phyloP scores from a whole-genome alignment of 768 basidiomycete genomes.

The Boletus subparvulus region DNA sequence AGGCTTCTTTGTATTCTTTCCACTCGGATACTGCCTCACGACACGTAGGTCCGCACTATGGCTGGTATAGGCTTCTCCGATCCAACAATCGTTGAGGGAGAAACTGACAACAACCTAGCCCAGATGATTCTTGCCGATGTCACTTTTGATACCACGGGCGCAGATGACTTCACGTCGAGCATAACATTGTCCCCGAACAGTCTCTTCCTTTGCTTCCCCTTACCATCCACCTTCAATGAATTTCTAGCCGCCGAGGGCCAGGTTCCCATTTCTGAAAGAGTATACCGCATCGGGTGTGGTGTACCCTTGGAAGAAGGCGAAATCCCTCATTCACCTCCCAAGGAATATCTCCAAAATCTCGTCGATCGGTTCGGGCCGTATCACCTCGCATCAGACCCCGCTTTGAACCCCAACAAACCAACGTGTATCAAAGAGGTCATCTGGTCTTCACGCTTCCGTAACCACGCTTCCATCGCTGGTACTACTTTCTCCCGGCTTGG shows the following conservation, averaged over 20 bases:
- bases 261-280: slow-evolving; percentile 1
- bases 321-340: slow-evolving; percentile 38
- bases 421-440: slow-evolving; percentile 37
- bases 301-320: slow-evolving; percentile 36
- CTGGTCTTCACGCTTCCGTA: slow-evolving; percentile 50
- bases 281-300: slow-evolving; percentile 44
- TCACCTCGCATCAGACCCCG: slow-evolving; percentile 34
- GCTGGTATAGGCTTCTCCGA: slow-evolving; percentile 45
- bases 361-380: slow-evolving; percentile 42
- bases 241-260: slow-evolving; percentile 12
- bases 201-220: slow-evolving; percentile 37
- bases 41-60: slow-evolving; percentile 40
- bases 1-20: slow-evolving; percentile 4
- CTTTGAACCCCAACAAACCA: slow-evolving; percentile 32
- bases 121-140: slow-evolving; percentile 52
- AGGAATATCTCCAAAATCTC: slow-evolving; percentile 44
- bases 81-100: slow-evolving; percentile 34
- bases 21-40: background rate
- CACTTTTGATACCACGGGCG: slow-evolving; percentile 25
- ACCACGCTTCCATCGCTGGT: slow-evolving; percentile 43
- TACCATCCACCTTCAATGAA: slow-evolving; percentile 34
- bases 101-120: slow-evolving; percentile 28
- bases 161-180: slow-evolving; percentile 8
- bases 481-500: slow-evolving; percentile 35
- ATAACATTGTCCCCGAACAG: slow-evolving; percentile 29